A percentile compares a stretch with the other conserved stretches of the same genome.
These are phyloP conservation scores for Suillus discolor DNA, from an alignment of 768 basidiomycete genomes.

Conservation along the genomic window DNA sequence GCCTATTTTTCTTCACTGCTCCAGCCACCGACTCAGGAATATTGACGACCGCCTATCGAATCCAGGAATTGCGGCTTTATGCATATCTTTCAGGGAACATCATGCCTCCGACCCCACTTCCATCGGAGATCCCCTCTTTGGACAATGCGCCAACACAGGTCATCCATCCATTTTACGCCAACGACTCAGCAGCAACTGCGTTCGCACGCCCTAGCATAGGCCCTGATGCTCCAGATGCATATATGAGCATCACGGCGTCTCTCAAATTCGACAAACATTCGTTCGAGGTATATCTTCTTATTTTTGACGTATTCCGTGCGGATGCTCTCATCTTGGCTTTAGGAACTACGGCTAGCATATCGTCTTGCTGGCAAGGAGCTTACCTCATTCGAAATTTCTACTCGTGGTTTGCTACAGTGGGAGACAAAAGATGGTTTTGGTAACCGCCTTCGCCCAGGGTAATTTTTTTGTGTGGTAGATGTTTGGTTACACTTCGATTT, in stretches of 20 bases:
- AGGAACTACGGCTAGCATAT: conserved; percentile 57
- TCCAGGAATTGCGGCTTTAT: conserved; percentile 45
- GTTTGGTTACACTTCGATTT: too few relatives aligned
- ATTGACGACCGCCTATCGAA: conserved; percentile 21
- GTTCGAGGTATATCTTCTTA: conserved; percentile 45
- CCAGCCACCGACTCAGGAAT: conserved; percentile 4
- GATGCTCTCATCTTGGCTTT: conserved; percentile 6
- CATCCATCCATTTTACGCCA: conserved; percentile 25
- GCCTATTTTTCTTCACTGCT: conserved; percentile 10
- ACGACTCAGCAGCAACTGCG: conserved; percentile 26
- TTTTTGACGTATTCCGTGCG: not conserved
- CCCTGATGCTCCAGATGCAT: conserved; percentile 29
- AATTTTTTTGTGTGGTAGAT: not conserved
- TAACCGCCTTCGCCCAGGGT: not conserved
- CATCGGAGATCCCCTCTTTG: conserved; percentile 7
- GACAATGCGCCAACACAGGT: not conserved
- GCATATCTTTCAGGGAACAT: conserved; percentile 45
- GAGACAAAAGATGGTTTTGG: not conserved
- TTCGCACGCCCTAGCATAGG: conserved; percentile 17
- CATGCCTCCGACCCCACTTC: conserved; percentile 13
- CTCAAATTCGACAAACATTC: conserved; percentile 45
- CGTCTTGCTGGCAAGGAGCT: conserved; percentile 46
- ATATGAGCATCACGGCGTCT: conserved; percentile 40
- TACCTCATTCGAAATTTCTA: conserved; percentile 40
- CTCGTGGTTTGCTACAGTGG: conserved; percentile 18